Base-by-base conservation (phyloP, 2,329 filamentous ascomycete genomes). In the Pyrenochaeta sp. region DNA sequence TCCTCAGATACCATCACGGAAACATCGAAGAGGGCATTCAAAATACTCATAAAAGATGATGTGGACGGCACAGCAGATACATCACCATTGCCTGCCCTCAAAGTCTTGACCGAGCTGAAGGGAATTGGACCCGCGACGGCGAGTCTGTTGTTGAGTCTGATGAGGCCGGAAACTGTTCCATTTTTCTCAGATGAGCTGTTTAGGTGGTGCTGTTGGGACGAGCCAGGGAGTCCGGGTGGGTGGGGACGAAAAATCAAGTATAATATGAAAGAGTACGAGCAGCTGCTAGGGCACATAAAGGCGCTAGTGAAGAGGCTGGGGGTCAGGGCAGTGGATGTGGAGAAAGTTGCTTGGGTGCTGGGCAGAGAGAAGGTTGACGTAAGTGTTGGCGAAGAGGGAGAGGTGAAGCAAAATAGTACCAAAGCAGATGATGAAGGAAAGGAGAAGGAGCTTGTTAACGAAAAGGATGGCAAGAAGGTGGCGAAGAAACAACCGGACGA, bases 121-220 rank as follows among this genome's bases (percentile, higher is more conserved):
- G 91, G 91, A 34, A 86, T 96, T 60, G 91, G 91, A 0, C 91
- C 91, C 1, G 91, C 91, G 7, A 94, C 91, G 0, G 91, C 90
- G 0, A 91, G 90, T 1, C 84, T 95, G 32, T 78, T 94, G 1
- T 82, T 95, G 2, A 85, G 88, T 4, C 85, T 90, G 4, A 84
- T 88, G 62, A 83, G 88, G 58, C 84, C 88, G 0, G 75, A 80
- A 0, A 77, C 78, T 12, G 82, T 88, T 48, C 84, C 91, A 1
- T 94, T 94, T 81, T 94, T 94, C 77, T 90, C 88, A 2, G 92
- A 96, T 70, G 91, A 95, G 76, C 83, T 89, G 3, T 94, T 88
- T 71, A 84, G 88, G 64, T 94, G 90, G 90, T 77, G 90, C 5
- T 86, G 86, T 68, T 86, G 84, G 71, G 74, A 77, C 42, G 69